Percentiles rank a stretch among this genome's conserved stretches.
Evolutionary conservation across 176 grass and related monocot genomes (phyloP).

Genomic region (Bromus sterilis): DNA sequence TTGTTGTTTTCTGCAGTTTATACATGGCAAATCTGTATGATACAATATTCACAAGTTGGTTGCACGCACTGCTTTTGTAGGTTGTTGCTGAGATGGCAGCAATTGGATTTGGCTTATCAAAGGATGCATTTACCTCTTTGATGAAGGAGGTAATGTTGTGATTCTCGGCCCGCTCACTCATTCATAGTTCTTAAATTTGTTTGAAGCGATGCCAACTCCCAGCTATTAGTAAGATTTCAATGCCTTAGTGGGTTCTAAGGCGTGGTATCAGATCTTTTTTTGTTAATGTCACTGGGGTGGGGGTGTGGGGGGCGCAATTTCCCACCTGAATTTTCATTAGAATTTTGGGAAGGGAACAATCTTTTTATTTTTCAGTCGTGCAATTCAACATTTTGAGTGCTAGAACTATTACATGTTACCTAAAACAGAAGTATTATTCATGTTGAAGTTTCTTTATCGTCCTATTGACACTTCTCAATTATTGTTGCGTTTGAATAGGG

Average conservation of each 20-base stretch:
- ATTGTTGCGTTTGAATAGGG: conserved; percentile 38
- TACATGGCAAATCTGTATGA: neutral
- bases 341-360: too few species aligned
- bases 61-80: conserved; percentile 22
- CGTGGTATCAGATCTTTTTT: neutral
- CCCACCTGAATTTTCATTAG: too few species aligned
- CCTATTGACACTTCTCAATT: neutral
- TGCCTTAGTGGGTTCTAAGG: neutral
- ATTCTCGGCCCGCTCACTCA: neutral
- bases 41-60: neutral
- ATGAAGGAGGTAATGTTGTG: conserved; percentile 75
- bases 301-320: too few species aligned
- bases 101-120: conserved; percentile 78
- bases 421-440: neutral
- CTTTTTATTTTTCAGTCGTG: neutral
- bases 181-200: neutral
- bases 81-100: conserved; percentile 95
- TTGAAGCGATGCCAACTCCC: neutral
- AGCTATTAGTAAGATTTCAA: neutral
- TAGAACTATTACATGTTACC: neutral
- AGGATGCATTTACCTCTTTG: conserved; percentile 90
- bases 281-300: too few species aligned
- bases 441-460: neutral
- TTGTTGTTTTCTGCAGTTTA: neutral
- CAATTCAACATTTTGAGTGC: neutral